Base-by-base conservation (phyloP, 1,284 basidiomycete species). In the Mycena sp. region DNA sequence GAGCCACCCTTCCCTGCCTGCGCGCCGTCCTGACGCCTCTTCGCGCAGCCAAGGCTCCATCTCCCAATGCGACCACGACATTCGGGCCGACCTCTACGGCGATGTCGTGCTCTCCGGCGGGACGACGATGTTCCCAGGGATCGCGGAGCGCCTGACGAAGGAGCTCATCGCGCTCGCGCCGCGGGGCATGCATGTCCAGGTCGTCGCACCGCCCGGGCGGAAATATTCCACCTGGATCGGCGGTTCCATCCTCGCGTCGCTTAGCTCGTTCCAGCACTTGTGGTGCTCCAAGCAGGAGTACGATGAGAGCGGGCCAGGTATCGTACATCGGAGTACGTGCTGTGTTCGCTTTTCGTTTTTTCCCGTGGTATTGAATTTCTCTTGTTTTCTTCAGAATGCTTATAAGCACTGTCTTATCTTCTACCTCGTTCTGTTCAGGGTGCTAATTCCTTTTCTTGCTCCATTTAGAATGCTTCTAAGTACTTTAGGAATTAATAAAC, bases 121-220 rank as follows among this genome's bases (percentile, higher is more conserved):
- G 79, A 92, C 91, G 70, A 93, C 92, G 74, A 93, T 93, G 91
- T 93, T 91, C 87, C 87, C 90, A 60, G 91, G 91, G 82, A 92
- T 93, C 74, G 83, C 91, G 72, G 92, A 93, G 82, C 89, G 91
- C 75, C 92, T 94, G 90, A 90, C 92, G 82, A 92, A 91, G 85
- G 92, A 94, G 83, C 87, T 94, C 74, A 91, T 90, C 63, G 82
- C 87, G 41, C 84, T 93, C 62, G 63, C 90, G 59, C 91, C 91
- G 16, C 75, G 78, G 65, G 81, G 77, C 74, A 82, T 93, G 89
- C 92, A 92, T 86, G 88, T 91, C 82, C 91, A 90, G 86, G 89
- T 90, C 60, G 87, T 90, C 63, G 87, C 87, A 63, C 89, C 89
- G 86, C 88, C 65, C 88, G 93, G 83, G 63, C 61, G 70, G 40